Conservation (phyloP, 2,329 filamentous ascomycete species). For the Exophiala sp. region DNA sequence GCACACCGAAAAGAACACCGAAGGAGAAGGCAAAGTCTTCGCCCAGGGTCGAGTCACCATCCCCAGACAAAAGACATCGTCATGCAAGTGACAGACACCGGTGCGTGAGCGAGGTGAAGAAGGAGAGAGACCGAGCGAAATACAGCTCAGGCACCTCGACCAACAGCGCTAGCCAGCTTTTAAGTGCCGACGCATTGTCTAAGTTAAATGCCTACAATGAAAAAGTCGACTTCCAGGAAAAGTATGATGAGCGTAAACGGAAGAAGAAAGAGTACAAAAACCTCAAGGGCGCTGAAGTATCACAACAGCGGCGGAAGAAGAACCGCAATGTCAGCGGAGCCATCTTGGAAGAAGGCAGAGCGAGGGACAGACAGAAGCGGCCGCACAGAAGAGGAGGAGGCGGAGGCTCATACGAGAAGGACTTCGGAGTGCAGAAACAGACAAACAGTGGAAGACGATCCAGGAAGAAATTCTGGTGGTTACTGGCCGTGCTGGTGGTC, state of each 20-base stretch:
- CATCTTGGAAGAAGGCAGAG: conserved; percentile 63
- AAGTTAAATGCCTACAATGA: conserved; percentile 63
- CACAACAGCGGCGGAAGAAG: conserved; percentile 44
- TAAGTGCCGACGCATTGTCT: conserved; percentile 59
- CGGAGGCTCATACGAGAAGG: conserved; percentile 43
- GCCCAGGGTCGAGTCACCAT: conserved; percentile 18
- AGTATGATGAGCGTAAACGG: conserved; percentile 39
- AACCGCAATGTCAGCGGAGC: conserved; percentile 67
- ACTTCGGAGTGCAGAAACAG: conserved; percentile 22
- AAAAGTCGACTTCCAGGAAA: conserved; percentile 47
- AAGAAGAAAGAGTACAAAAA: conserved; percentile 34
- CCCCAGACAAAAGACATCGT: conserved; percentile 20
- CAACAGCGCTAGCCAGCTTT: conserved; percentile 40
- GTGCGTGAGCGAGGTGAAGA: conserved; percentile 15
- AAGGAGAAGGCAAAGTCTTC: conserved; percentile 24
- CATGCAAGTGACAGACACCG: conserved; percentile 32
- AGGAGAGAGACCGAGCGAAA: conserved; percentile 27
- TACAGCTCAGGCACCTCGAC: conserved; percentile 42
- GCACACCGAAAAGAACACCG: conserved; percentile 17
- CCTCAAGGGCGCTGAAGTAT: conserved; percentile 31
- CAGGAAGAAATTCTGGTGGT: conserved; percentile 52
- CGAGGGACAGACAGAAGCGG: conserved; percentile 44
- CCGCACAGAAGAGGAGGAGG: conserved; percentile 45
- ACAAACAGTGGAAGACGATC: conserved; percentile 38
- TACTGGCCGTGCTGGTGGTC: conserved; percentile 49